Conservation (phyloP, 148 eudicot species). For the Selenicereus undatus region DNA sequence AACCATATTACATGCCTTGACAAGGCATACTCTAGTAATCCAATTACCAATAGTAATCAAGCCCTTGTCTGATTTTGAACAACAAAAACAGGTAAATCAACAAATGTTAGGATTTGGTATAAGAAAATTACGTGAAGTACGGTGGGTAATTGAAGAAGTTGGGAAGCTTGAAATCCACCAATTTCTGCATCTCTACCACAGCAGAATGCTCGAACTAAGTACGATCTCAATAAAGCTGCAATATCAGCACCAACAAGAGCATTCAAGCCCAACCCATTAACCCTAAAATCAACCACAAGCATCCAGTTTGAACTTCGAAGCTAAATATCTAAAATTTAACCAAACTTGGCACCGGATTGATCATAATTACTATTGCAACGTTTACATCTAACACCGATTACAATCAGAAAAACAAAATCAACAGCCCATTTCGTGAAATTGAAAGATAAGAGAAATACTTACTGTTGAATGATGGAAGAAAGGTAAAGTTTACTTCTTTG, state of each 20-base stretch:
- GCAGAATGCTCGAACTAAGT: not conserved
- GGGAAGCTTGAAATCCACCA: constrained; percentile 92
- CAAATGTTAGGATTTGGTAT: not conserved
- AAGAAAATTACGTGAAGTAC: constrained; percentile 71
- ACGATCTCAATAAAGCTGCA: not conserved
- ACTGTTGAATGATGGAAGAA: not conserved
- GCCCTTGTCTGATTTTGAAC: not conserved
- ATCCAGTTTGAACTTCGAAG: not conserved
- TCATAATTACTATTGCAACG: not conserved
- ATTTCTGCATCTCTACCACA: constrained; percentile 55
- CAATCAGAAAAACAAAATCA: not conserved
- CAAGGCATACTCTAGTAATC: not conserved
- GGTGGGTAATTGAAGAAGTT: constrained; percentile 97
- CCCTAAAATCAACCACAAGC: not conserved
- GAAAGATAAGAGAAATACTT: not conserved
- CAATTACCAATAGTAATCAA: not conserved
- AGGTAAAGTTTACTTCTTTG: not conserved
- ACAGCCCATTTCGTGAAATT: not conserved
- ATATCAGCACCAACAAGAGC: not conserved
- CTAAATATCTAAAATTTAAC: not conserved
- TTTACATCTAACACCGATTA: not conserved
- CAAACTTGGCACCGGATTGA: not conserved
- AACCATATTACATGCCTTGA: not conserved
- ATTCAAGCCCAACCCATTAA: not conserved
- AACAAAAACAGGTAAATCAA: not conserved